phyloP scores from a whole-genome alignment of 2,329 filamentous ascomycete genomes.

The Monilinia vaccinii-corymbosi region DNA sequence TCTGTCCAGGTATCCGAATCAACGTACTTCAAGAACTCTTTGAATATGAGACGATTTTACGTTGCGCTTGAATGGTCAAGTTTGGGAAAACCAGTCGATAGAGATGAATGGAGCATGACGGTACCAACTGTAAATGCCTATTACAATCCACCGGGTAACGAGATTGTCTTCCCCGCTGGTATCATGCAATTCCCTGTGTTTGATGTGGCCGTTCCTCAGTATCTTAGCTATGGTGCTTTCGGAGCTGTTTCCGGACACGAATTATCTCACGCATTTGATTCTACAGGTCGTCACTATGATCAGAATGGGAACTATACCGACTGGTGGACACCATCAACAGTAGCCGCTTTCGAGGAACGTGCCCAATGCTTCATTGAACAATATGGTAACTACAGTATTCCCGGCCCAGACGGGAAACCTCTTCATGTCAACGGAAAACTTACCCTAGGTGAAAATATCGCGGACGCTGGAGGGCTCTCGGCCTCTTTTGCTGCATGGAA shows the following conservation, averaged over 20 bases:
- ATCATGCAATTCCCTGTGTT: conserved; percentile 64
- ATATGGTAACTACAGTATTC: conserved; percentile 51
- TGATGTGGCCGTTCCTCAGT: conserved; percentile 51
- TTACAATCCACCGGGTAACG: conserved; percentile 46
- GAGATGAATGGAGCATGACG: conserved; percentile 51
- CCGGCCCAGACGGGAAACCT: conserved; percentile 44
- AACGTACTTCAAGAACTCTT: conserved; percentile 48
- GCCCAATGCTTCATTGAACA: conserved; percentile 61
- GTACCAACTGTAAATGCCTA: conserved; percentile 57
- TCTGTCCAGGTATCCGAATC: conserved; percentile 40
- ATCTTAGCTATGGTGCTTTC: conserved; percentile 61
- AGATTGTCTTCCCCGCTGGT: conserved; percentile 60
- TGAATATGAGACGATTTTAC: conserved; percentile 42
- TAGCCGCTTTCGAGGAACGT: conserved; percentile 47
- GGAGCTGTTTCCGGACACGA: conserved; percentile 61
- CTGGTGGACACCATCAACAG: conserved; percentile 57
- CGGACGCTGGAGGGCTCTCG: conserved; percentile 57
- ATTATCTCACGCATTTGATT: conserved; percentile 62
- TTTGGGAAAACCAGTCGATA: conserved; percentile 51
- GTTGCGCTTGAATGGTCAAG: conserved; percentile 44
- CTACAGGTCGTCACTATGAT: conserved; percentile 54
- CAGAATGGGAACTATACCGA: conserved; percentile 54
- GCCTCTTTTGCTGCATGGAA: conserved; percentile 59
- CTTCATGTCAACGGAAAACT: conserved; percentile 53
- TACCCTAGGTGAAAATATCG: conserved; percentile 63